Evolutionary conservation across 2,329 filamentous ascomycete species (phyloP), one percentile per base, ranked within the genome.

Genomic region (Aureobasidium leucospermi): DNA sequence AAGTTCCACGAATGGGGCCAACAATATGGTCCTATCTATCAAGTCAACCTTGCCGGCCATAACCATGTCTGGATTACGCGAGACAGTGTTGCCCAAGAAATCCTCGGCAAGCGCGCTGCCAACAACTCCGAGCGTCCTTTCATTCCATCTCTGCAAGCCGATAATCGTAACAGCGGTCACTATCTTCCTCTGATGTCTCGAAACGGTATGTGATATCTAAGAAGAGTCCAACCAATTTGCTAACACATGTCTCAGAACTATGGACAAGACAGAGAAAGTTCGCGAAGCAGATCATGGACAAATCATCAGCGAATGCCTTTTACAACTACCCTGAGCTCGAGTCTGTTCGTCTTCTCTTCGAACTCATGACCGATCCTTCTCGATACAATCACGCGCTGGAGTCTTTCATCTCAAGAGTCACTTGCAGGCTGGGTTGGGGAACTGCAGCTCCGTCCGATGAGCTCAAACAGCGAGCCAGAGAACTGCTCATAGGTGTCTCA

Each of bases 111-210:
- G 65, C 75, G 75, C 56, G 73, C 70, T 16, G 70, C 70, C 42
- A 78, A 77, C 59, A 78, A 78, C 65, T 78, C 76, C 16, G 75
- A 77, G 56, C 70, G 76, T 32, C 75, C 76, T 10, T 73, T 75
- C 59, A 78, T 78, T 49, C 75, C 75, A 4, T 74, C 74, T 1
- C 62, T 78, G 34, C 68, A 77, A 23, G 67, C 71, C 31, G 75
- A 77, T 63, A 78, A 77, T 55, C 71, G 75, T 16, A 73, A 73
- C 8, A 75, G 72, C 60, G 74, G 73, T 13, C 73, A 78, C 58
- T 78, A 78, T 53, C 68, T 78, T 3, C 76, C 76, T 1, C 63
- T 78, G 2, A 70, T 76, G 59, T 75, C 72, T 63, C 71, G 71
- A 60, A 77, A 77, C 63, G 73, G 73, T 73, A 69, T 63, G 64